Percentiles rank a stretch among this genome's conserved stretches.
Evolutionary conservation across 306 rosid species (phyloP).

Genomic region (Castanea sativa): DNA sequence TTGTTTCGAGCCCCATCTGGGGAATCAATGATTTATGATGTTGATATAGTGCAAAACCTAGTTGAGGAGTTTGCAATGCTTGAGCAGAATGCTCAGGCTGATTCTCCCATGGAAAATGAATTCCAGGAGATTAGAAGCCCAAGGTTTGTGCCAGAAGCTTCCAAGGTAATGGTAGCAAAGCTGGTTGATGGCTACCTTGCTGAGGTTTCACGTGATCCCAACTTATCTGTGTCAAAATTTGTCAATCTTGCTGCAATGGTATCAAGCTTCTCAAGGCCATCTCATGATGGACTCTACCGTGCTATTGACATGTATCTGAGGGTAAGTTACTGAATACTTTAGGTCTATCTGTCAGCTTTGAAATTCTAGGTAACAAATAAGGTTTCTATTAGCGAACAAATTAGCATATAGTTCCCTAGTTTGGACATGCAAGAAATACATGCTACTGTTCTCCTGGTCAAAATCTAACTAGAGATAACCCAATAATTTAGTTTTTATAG

Average conservation of each 20-base stretch:
- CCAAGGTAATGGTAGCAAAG: conserved; percentile 73
- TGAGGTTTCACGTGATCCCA: conserved; percentile 74
- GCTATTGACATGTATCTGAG: conserved; percentile 85
- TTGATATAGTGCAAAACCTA: conserved; percentile 66
- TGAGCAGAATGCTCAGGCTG: conserved; percentile 38
- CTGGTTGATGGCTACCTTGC: conserved; percentile 84
- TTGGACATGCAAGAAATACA: too few relatives aligned
- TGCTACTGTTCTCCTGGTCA: too few relatives aligned
- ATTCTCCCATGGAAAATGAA: conserved; percentile 54
- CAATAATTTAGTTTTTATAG: not conserved
- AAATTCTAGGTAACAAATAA: not conserved
- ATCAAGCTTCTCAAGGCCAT: conserved; percentile 62
- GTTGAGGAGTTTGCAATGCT: conserved; percentile 65
- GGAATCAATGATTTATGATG: conserved; percentile 45
- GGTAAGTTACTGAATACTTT: conserved; percentile 36
- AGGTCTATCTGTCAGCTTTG: not conserved
- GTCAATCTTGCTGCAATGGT: conserved; percentile 62
- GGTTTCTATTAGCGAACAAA: not conserved
- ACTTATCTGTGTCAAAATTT: conserved; percentile 53
- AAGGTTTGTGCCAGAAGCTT: conserved; percentile 44
- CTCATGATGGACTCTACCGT: conserved; percentile 88
- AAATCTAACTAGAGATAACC: not conserved
- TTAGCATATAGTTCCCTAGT: too few relatives aligned
- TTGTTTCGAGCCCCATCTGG: conserved; percentile 48
- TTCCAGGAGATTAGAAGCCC: conserved; percentile 68